Percentiles rank a stretch among this genome's conserved stretches.
phyloP scores from a whole-genome alignment of 1,284 basidiomycete genomes.

The Tilletia indica region DNA sequence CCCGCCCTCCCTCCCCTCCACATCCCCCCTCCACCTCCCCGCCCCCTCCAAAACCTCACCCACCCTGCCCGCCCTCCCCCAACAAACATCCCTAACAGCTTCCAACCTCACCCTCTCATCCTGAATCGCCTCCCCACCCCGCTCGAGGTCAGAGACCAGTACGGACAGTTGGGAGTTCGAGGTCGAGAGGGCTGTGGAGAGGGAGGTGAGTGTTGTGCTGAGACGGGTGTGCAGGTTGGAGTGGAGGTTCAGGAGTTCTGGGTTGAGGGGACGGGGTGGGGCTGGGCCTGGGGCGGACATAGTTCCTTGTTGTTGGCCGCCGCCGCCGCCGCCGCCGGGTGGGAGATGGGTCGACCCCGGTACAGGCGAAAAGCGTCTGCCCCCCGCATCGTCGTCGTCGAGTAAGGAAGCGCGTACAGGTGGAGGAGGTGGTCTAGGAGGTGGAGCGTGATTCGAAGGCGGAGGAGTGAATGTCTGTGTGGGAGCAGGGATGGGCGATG shows the following conservation, averaged over 20 bases:
- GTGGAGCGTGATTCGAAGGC: neutral
- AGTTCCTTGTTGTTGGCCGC: neutral
- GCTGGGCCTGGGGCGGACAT: constrained; percentile 60
- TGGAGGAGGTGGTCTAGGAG: constrained; percentile 23
- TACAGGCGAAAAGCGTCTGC: too few relatives aligned
- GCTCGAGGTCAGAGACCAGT: constrained; percentile 76
- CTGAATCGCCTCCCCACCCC: constrained; percentile 84
- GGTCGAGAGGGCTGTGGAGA: constrained; percentile 67
- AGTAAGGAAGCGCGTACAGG: constrained; percentile 30
- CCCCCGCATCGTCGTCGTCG: constrained; percentile 26
- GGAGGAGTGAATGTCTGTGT: neutral
- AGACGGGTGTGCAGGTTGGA: constrained; percentile 74
- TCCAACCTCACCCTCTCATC: constrained; percentile 94
- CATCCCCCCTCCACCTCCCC: constrained; percentile 66
- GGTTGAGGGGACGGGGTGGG: constrained; percentile 75
- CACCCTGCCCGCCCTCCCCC: constrained; percentile 70
- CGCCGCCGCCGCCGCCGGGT: too few relatives aligned
- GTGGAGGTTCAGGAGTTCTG: constrained; percentile 79
- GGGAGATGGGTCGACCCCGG: too few relatives aligned
- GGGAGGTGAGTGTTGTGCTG: constrained; percentile 66
- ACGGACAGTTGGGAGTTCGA: constrained; percentile 75
- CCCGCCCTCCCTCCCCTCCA: constrained; percentile 25
- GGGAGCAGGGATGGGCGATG: too few relatives aligned
- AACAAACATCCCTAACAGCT: constrained; percentile 90
- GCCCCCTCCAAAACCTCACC: constrained; percentile 66